Percentiles rank a stretch among this genome's conserved stretches.
phyloP scores from a whole-genome alignment of 306 rosid genomes.

The Psophocarpus tetragonolobus region DNA sequence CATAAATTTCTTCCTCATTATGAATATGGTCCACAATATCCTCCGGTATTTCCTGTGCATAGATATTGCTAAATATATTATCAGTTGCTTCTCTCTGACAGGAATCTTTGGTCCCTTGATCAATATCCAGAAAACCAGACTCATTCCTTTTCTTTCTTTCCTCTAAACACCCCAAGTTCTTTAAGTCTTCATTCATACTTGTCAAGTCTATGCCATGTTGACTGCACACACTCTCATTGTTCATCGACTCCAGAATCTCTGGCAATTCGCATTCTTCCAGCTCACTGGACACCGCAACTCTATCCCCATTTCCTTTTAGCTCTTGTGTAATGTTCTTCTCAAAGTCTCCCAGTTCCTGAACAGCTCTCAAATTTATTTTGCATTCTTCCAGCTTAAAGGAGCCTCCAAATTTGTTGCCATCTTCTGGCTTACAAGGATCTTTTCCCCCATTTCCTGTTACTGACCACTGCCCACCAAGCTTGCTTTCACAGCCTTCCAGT shows the following conservation, averaged over 20 bases:
- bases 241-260: conserved; percentile 40
- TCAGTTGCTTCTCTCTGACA: conserved; percentile 40
- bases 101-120: conserved; percentile 40
- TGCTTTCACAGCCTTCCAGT: conserved; percentile 44
- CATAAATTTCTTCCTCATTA: conserved; percentile 41
- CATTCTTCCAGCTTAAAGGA: conserved; percentile 33
- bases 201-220: conserved; percentile 34
- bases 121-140: conserved; percentile 44
- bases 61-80: conserved; percentile 37
- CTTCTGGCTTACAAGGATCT: conserved; percentile 35
- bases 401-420: conserved; percentile 32
- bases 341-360: conserved; percentile 28
- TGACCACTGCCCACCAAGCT: conserved; percentile 33
- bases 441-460: conserved; percentile 27
- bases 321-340: conserved; percentile 32
- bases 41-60: conserved; percentile 36
- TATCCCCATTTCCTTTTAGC: conserved; percentile 42
- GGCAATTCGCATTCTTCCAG: conserved; percentile 42
- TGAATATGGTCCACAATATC: conserved; percentile 36
- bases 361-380: conserved; percentile 24
- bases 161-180: conserved; percentile 37
- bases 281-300: conserved; percentile 31
- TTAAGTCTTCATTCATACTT: conserved; percentile 29
- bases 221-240: conserved; percentile 30
- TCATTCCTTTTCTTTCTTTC: conserved; percentile 35